Percentiles rank a stretch among this genome's conserved stretches.
Conservation (phyloP, 2,329 filamentous ascomycete species). For the Colletotrichum nymphaeae region DNA sequence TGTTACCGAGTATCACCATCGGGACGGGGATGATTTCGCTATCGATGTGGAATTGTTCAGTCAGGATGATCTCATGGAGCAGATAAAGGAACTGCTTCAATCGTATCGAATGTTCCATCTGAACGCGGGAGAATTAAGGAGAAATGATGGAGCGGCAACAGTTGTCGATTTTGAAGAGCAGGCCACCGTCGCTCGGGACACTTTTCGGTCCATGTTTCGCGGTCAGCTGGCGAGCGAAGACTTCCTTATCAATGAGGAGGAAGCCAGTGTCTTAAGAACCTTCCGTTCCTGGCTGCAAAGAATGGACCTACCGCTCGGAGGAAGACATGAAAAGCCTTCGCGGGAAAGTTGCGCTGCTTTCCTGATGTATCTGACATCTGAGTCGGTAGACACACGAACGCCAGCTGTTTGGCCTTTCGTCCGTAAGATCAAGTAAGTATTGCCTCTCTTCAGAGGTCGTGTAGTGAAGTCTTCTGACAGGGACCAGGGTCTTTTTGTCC, state of each 20-base stretch:
- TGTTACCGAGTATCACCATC: slow-evolving; percentile 58
- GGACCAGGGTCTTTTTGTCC: slow-evolving; percentile 53
- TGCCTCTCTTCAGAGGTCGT: background rate
- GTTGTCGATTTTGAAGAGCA: slow-evolving; percentile 41
- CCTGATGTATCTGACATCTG: slow-evolving; percentile 52
- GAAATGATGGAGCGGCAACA: background rate
- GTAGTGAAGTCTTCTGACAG: slow-evolving; percentile 25
- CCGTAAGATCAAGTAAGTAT: slow-evolving; percentile 52
- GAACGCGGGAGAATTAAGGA: slow-evolving; percentile 33
- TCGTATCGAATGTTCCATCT: slow-evolving; percentile 51
- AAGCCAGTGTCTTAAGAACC: slow-evolving; percentile 36
- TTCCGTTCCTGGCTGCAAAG: slow-evolving; percentile 41
- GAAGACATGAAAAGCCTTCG: slow-evolving; percentile 8
- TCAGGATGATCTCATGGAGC: slow-evolving; percentile 44
- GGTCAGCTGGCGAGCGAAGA: slow-evolving; percentile 37
- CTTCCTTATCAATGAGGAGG: slow-evolving; percentile 34
- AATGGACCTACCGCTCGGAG: slow-evolving; percentile 13
- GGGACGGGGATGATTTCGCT: slow-evolving; percentile 44
- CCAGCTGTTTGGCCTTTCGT: slow-evolving; percentile 57
- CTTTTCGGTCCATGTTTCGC: slow-evolving; percentile 52
- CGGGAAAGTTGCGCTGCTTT: slow-evolving; percentile 46
- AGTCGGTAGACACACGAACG: slow-evolving; percentile 35
- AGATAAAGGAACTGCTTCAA: slow-evolving; percentile 49
- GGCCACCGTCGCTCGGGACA: slow-evolving; percentile 48
- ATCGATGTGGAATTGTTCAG: slow-evolving; percentile 50